Evolutionary conservation across 805 yeast genomes (phyloP), one percentile per base, ranked within the genome.

Genomic region (Pichia gijzeniarum): DNA sequence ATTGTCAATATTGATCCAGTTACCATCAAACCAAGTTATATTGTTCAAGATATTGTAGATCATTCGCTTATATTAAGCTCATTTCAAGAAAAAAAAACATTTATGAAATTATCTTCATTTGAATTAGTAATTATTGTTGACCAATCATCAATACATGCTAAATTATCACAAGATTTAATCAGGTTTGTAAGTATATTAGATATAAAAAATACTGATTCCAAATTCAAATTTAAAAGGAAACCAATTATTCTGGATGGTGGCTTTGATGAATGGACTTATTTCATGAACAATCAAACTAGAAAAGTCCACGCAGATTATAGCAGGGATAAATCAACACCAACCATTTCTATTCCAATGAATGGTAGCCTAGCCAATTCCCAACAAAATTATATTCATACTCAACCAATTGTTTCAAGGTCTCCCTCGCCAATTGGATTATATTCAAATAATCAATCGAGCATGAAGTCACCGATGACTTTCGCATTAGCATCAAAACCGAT

Each of bases 1-100:
- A 61, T 84, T 8, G 72, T 86, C 10, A 85, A 90, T 58, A 73
- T 90, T 17, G 95, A 87, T 43, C 96, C 97, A 0, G 70, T 74
- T 17, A 70, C 78, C 1, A 66, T 81, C 17, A 63, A 78, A 43
- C 60, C 63, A 1, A 64, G 67, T 9, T 76, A 77, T 56, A 69
- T 76, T 0, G 86, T 85, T 54, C 63, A 60, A n/a, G 91, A 83
- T 44, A 64, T 90, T n/a, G 85, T 83, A 53, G 72, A 70, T 36
- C 65, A 76, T 39, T 72, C 91, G 10, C 65, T 80, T 47, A 60
- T 77, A 14, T 71, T 76, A 2, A 69, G 85, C 14, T 77, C 89
- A 2, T 70, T 69, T 13, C 59, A 60, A 3, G 93, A 87, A 55
- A 73, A 72, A 41, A 58, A 55, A 1, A 51, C 73, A 40, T 89